A percentile compares a stretch with the other conserved stretches of the same genome.
phyloP scores from a whole-genome alignment of 805 yeast species.

The Candida endomychidarum region DNA sequence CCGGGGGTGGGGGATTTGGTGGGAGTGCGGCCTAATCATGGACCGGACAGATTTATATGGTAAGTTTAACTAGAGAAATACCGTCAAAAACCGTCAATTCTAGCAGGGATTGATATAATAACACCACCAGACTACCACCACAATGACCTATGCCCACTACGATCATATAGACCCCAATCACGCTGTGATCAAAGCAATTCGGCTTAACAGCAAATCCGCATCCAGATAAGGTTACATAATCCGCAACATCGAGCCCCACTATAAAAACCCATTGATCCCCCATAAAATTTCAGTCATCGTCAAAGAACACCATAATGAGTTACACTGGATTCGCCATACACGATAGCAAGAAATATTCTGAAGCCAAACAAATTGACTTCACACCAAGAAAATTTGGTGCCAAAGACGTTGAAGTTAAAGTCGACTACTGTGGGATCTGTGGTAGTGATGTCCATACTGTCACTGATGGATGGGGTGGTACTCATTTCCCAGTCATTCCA shows the following conservation, averaged over 20 bases:
- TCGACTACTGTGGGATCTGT: constrained; percentile 65
- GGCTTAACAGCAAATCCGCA: too few relatives aligned
- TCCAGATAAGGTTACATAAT: constrained; percentile 6
- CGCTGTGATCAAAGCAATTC: too few relatives aligned
- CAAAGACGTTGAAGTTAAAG: constrained; percentile 55
- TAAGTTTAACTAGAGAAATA: too few relatives aligned
- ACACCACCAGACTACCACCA: too few relatives aligned
- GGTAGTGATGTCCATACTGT: constrained; percentile 61
- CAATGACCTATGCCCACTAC: too few relatives aligned
- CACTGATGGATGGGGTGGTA: constrained; percentile 51
- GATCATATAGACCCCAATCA: too few relatives aligned
- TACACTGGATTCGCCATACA: constrained; percentile 32
- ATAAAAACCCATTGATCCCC: neutral
- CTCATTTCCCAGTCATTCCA: constrained; percentile 27
- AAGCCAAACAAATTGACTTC: constrained; percentile 32
- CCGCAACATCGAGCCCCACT: neutral
- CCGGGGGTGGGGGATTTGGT: neutral
- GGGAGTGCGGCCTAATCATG: too few relatives aligned
- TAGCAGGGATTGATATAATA: too few relatives aligned
- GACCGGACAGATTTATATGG: too few relatives aligned
- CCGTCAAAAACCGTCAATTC: too few relatives aligned
- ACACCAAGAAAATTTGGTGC: constrained; percentile 26
- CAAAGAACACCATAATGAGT: constrained; percentile 5
- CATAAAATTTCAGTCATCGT: neutral
- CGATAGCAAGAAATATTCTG: constrained; percentile 29